Base-by-base conservation (phyloP, 1,139 yeast species). In the Suhomyces bribrorum region DNA sequence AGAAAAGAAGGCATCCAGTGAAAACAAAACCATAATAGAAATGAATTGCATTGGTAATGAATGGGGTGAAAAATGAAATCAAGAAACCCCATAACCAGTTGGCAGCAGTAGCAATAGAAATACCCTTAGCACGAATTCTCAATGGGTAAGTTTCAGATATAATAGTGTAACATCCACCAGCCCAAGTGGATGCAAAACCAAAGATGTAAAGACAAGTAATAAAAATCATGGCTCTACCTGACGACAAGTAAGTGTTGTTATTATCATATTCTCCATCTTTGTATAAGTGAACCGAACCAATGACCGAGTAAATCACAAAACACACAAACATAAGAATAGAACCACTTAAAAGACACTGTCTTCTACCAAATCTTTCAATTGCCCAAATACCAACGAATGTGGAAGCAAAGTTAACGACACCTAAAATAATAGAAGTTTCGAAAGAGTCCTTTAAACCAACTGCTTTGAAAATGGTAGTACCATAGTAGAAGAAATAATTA, bases 121-220 rank as follows among this genome's bases (percentile, higher is more conserved):
- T 84, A 46, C 88, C 87, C 68, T 85, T 83, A 26, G 92, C 79
- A 66, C 94, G 78, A 50, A 86, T 81, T 56, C 90, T 80, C 50
- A 86, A 71, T 41, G 95, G 90, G 65, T 79, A 87, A 27, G 86
- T 69, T 64, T 87, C 96, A 32, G 94, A 83, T 40, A 83, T 77
- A 53, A 86, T 81, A 42, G 86, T 84, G 77, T 80, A 88, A 32
- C 83, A 83, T 57, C 83, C 79, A 54, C 95, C 92, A 48, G 92
- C 95, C 95, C 95, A 87, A 7, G 95, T 81, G 27, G 85, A 75
- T 24, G 96, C 92, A 59, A 87, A 88, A 69, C 79, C 82, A 77
- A 85, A 83, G 48, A 88, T 85, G 69, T 81, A 88, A 46, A 85
- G 60, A 63, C 94, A 86, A 26, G 92, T 81, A 52, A 87, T 76